Evolutionary conservation across 441 rosid species (phyloP).

Genomic region (Hura crepitans): DNA sequence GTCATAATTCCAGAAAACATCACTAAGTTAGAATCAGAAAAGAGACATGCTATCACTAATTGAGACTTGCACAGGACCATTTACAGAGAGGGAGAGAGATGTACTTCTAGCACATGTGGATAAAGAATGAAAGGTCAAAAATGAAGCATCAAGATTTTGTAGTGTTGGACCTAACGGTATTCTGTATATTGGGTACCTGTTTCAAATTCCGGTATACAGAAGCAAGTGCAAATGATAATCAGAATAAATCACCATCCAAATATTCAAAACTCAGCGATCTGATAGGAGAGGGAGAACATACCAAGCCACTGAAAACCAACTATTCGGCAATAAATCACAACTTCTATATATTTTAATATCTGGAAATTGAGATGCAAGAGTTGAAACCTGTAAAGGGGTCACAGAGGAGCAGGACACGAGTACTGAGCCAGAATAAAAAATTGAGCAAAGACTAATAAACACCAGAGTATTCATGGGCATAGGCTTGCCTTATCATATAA

Average conservation of each 20-base stretch:
- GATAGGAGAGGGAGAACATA: constrained; percentile 18
- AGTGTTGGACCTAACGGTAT: constrained; percentile 68
- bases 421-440: constrained; percentile 11
- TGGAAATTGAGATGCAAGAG: constrained; percentile 57
- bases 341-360: constrained; percentile 54
- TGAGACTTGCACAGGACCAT: neutral
- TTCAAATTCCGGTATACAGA: constrained; percentile 6
- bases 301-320: constrained; percentile 90
- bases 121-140: constrained; percentile 62
- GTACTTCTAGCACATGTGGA: constrained; percentile 49
- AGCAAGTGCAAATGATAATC: neutral
- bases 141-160: constrained; percentile 70
- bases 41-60: neutral
- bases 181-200: constrained; percentile 73
- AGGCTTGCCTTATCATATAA: constrained; percentile 58
- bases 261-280: constrained; percentile 10
- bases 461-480: constrained; percentile 3
- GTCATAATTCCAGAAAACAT: constrained; percentile 18
- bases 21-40: constrained; percentile 9
- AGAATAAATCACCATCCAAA: constrained; percentile 2
- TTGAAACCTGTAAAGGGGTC: constrained; percentile 39
- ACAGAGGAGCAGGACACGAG: neutral
- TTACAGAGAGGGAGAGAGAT: constrained; percentile 23
- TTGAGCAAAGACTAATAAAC: neutral
- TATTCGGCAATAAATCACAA: constrained; percentile 62